Percentiles rank a stretch among this genome's conserved stretches.
phyloP scores from a whole-genome alignment of 2,329 filamentous ascomycete genomes.

The Ceratocystis variospora region DNA sequence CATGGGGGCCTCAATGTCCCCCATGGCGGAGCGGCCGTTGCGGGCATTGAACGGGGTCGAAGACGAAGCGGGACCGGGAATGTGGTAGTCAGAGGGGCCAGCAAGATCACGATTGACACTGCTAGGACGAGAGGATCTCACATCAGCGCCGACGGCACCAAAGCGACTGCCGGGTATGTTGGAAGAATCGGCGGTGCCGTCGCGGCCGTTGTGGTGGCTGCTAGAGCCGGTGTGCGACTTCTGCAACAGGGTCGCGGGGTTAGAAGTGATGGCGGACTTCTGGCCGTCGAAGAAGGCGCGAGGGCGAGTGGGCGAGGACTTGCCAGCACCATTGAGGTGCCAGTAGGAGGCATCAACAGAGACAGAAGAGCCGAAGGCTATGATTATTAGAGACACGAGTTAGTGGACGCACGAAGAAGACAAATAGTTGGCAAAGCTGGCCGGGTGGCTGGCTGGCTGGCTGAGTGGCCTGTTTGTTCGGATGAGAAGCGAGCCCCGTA shows the following conservation, averaged over 20 bases:
- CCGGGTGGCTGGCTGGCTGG: too few relatives aligned
- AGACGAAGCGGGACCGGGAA: neutral
- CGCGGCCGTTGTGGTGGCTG: slow-evolving; percentile 13
- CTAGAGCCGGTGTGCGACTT: neutral
- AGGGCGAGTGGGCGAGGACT: slow-evolving; percentile 13
- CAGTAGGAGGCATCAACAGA: neutral
- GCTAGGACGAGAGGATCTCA: slow-evolving; percentile 11
- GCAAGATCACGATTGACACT: slow-evolving; percentile 1
- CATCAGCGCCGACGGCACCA: slow-evolving; percentile 7
- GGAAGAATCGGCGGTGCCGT: neutral
- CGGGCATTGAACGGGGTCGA: neutral
- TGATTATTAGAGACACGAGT: neutral
- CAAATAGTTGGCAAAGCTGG: neutral
- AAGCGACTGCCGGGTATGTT: slow-evolving; percentile 3
- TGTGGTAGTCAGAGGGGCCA: neutral
- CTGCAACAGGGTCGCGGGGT: neutral
- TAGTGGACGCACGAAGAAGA: neutral
- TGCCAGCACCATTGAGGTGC: neutral
- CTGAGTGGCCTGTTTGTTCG: too few relatives aligned
- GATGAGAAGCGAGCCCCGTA: too few relatives aligned
- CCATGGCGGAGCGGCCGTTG: neutral
- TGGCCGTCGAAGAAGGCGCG: slow-evolving; percentile 10
- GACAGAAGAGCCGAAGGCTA: neutral
- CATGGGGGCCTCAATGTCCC: neutral
- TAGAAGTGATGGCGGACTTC: neutral